These are phyloP conservation scores for Diutina sp. DNA, from an alignment of 1,139 yeast genomes.

Conservation along the genomic window DNA sequence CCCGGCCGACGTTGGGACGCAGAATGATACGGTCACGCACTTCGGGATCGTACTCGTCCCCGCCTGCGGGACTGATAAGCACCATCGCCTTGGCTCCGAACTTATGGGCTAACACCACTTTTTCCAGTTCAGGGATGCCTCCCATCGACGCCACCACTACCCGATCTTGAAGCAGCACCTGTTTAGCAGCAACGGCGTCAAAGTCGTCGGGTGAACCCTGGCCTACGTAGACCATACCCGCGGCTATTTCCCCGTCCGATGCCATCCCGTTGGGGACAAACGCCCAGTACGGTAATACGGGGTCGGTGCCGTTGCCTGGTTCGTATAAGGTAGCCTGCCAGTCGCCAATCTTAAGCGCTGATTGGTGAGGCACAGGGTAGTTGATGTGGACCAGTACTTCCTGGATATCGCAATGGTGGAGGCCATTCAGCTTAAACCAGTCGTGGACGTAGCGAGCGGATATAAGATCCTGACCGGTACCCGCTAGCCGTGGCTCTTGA, in stretches of 20 bases:
- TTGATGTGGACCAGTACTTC: constrained; percentile 46
- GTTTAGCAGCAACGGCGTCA: constrained; percentile 21
- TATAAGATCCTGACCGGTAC: constrained; percentile 73
- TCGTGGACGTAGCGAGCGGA: constrained; percentile 53
- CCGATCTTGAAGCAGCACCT: constrained; percentile 23
- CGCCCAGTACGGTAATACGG: constrained; percentile 24
- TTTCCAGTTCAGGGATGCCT: constrained; percentile 22
- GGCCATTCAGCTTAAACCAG: constrained; percentile 43
- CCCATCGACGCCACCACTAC: constrained; percentile 57
- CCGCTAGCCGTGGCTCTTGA: constrained; percentile 78
- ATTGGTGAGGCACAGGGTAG: constrained; percentile 26
- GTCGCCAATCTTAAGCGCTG: constrained; percentile 22
- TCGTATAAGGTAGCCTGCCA: constrained; percentile 27
- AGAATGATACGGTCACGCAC: constrained; percentile 38
- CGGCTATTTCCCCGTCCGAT: constrained; percentile 36
- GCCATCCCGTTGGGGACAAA: constrained; percentile 56
- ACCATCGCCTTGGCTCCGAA: constrained; percentile 22
- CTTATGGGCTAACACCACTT: constrained; percentile 19
- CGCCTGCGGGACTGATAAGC: constrained; percentile 19
- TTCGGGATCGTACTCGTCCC: constrained; percentile 13
- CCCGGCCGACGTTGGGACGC: constrained; percentile 51
- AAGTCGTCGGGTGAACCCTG: constrained; percentile 55
- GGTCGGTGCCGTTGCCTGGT: constrained; percentile 17
- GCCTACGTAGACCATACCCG: constrained; percentile 42
- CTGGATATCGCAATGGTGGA: constrained; percentile 36